Evolutionary conservation across 306 rosid genomes (phyloP).

Genomic region (Vachellia collinsii): DNA sequence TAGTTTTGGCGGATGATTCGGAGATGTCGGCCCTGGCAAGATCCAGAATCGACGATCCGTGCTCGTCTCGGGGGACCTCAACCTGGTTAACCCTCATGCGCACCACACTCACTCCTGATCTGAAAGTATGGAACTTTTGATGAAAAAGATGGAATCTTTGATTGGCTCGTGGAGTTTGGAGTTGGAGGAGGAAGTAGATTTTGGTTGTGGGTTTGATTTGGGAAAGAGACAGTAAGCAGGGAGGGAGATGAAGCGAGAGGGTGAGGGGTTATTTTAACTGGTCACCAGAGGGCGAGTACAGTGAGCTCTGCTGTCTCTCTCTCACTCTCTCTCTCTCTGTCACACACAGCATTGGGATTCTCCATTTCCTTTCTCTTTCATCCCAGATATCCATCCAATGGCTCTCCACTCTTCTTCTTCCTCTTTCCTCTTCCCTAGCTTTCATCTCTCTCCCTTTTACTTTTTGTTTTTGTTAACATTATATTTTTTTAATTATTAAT

Average conservation of each 20-base stretch:
- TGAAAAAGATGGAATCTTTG: conserved; percentile 33
- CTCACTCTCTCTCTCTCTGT: conserved; percentile 30
- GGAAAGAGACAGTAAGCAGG: not conserved
- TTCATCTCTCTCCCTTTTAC: not conserved
- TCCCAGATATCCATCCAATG: conserved; percentile 50
- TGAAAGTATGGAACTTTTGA: conserved; percentile 9
- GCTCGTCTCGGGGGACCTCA: conserved; percentile 60
- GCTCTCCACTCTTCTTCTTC: conserved; percentile 55
- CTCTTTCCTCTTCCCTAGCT: not conserved
- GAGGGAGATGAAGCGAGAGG: not conserved
- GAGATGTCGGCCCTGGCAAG: conserved; percentile 42
- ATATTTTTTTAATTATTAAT: too few species aligned
- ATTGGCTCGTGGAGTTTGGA: conserved; percentile 20
- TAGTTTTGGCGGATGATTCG: conserved; percentile 50
- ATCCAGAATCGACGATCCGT: conserved; percentile 63
- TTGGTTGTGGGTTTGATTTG: conserved; percentile 25
- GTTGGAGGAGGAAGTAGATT: conserved; percentile 3
- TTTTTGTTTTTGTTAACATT: not conserved
- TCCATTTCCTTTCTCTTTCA: conserved; percentile 44
- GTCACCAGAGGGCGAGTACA: conserved; percentile 43
- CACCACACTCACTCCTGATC: conserved; percentile 19
- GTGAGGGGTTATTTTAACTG: conserved; percentile 47
- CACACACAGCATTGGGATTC: conserved; percentile 70
- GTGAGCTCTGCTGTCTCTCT: conserved; percentile 52
- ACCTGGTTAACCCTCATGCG: conserved; percentile 49